Evolutionary conservation across 176 grass and related monocot genomes (phyloP).

Genomic region (Avena sativa): DNA sequence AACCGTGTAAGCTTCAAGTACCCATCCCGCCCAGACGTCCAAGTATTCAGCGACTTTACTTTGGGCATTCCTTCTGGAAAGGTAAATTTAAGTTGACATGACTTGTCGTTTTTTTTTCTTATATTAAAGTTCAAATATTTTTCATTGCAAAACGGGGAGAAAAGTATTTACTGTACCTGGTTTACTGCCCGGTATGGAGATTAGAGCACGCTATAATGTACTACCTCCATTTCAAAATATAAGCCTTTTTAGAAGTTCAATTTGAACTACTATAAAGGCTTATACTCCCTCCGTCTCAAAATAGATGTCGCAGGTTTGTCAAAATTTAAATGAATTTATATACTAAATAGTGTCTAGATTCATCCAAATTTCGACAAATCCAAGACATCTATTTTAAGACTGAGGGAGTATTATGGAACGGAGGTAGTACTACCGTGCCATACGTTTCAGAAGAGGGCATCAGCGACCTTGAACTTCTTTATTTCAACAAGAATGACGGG

Average conservation of each 20-base stretch:
- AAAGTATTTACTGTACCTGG: not conserved
- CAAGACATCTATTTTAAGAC: no score
- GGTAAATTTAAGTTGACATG: conserved; percentile 45
- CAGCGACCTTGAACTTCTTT: conserved; percentile 14
- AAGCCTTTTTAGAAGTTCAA: no score
- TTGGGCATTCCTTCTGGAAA: conserved; percentile 58
- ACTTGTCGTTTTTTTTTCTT: not conserved
- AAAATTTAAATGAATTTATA: no score
- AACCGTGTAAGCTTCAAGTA: conserved; percentile 71
- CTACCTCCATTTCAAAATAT: not conserved
- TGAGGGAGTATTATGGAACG: no score
- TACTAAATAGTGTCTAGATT: no score
- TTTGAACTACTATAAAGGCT: no score
- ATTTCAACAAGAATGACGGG: conserved; percentile 27
- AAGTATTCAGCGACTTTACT: conserved; percentile 61
- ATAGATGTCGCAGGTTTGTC: no score
- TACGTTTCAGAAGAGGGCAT: not conserved
- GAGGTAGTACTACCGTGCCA: not conserved
- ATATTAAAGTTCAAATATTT: not conserved
- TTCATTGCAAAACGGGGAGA: not conserved
- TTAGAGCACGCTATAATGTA: conserved; percentile 22
- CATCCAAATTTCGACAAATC: no score
- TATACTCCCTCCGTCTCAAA: no score
- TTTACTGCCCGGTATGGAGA: conserved; percentile 10
- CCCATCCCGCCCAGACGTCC: conserved; percentile 64